Base-by-base conservation (phyloP, 306 rosid genomes). In the Geum urbanum region DNA sequence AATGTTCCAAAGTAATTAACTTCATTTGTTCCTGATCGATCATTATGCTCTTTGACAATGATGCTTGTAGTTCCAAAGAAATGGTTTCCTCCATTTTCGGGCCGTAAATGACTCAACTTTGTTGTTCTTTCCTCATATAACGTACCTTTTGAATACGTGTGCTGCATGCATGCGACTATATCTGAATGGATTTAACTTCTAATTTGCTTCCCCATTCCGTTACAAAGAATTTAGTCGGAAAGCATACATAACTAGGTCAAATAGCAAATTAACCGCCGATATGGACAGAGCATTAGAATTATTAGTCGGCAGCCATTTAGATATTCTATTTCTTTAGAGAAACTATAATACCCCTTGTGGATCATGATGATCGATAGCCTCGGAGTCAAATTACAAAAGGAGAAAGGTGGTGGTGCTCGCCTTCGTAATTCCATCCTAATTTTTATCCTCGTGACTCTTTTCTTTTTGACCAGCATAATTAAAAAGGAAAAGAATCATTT, bases 1-100 rank as follows among this genome's bases (percentile, higher is more conserved):
- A 70, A 56, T 44, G 66, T 70, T 70, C 55, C 74, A 56, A 15
- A 44, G 44, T 39, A 39, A n/a, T n/a, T n/a, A n/a, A 68, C 15
- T 59, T 35, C 37, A 2, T 32, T 32, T 32, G 37, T 32, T 47
- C 13, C 15, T 47, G 0, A 7, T 12, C 12, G 3, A 7, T 12
- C 12, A 1, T 7, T 35, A 13, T 27, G 40, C 3, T 32, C 45
- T 13, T 32, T 35, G 37, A 32, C 37, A 32, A 32, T 32, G 44
- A 59, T 8, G 20, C 14, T 24, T 7, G 24, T 43, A 69, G 24
- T 69, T 53, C 73, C 51, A 40, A 14, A 14, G 24, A 14, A 24
- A 56, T n/a, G 32, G 39, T 46, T 46, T 49, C 47, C 60, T 50
- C 0, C 22, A 51, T 7, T 51, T 66, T 35, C 32, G 58, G 58